Evolutionary conservation across 78 protist genomes (phyloP).

Genomic region (Dictyostelium brefeldianum): DNA sequence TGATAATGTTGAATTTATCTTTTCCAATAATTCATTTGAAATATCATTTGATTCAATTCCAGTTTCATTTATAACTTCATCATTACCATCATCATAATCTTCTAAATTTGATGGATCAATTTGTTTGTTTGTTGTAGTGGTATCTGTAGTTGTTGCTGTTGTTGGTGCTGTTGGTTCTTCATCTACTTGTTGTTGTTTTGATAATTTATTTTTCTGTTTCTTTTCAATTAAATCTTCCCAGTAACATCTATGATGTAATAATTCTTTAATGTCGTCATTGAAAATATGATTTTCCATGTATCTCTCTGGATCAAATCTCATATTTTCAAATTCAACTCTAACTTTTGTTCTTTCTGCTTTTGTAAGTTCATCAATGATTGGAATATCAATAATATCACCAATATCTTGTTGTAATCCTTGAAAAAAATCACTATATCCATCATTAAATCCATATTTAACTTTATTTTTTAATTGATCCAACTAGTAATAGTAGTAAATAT

Average conservation of each 20-base stretch:
- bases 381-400: constrained; percentile 64
- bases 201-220: constrained; percentile 25
- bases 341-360: constrained; percentile 42
- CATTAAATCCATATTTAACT: constrained; percentile 65
- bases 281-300: constrained; percentile 66
- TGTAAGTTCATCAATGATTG: constrained; percentile 38
- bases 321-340: constrained; percentile 44
- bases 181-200: background rate
- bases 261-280: constrained; percentile 45
- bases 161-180: background rate
- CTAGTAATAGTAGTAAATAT: constrained; percentile 9
- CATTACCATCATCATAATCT: constrained; percentile 59
- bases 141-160: background rate
- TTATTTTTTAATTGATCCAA: constrained; percentile 64
- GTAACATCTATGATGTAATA: constrained; percentile 24
- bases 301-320: constrained; percentile 67
- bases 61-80: constrained; percentile 48
- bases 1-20: constrained; percentile 58
- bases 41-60: constrained; percentile 11
- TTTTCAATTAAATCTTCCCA: constrained; percentile 64
- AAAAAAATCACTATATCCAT: constrained; percentile 55
- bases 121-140: background rate
- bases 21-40: constrained; percentile 7
- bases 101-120: constrained; percentile 75
- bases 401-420: constrained; percentile 57